Percentiles rank a stretch among this genome's conserved stretches.
Evolutionary conservation across 305 asterid genomes (phyloP).

Genomic region (Salvia sclarea): DNA sequence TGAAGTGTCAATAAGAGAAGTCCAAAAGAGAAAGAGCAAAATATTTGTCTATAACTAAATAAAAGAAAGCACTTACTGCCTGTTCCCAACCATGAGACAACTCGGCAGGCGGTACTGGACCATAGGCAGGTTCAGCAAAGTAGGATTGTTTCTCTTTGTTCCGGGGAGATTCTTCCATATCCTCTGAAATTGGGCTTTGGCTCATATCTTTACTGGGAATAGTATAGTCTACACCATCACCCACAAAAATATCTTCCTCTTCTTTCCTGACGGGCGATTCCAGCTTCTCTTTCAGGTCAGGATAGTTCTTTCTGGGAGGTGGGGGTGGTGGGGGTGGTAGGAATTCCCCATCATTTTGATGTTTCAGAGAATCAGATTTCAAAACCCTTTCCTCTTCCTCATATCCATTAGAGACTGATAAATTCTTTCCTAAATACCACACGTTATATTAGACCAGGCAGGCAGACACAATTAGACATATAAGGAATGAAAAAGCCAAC

Average conservation of each 20-base stretch:
- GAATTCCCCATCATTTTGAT: slow-evolving; percentile 51
- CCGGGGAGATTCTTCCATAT: slow-evolving; percentile 98
- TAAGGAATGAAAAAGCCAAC: neutral
- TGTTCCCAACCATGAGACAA: slow-evolving; percentile 82
- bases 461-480: slow-evolving; percentile 6
- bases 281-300: slow-evolving; percentile 58
- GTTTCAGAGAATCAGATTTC: slow-evolving; percentile 51
- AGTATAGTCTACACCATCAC: slow-evolving; percentile 83
- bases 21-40: neutral
- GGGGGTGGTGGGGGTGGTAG: slow-evolving; percentile 91
- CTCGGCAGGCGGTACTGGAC: slow-evolving; percentile 86
- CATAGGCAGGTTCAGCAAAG: slow-evolving; percentile 83
- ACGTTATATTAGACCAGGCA: slow-evolving; percentile 25
- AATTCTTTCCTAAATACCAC: slow-evolving; percentile 49
- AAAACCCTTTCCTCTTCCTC: slow-evolving; percentile 60
- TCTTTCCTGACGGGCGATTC: slow-evolving; percentile 56
- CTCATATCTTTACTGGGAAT: slow-evolving; percentile 86
- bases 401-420: slow-evolving; percentile 51
- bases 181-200: slow-evolving; percentile 94
- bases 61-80: slow-evolving; percentile 50
- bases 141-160: slow-evolving; percentile 70
- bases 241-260: slow-evolving; percentile 92
- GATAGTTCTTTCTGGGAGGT: slow-evolving; percentile 52
- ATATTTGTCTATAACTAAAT: slow-evolving; percentile 14
- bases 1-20: neutral